A percentile compares a stretch with the other conserved stretches of the same genome.
Conservation (phyloP, 2,329 filamentous ascomycete genomes). For the Erysiphe pulchra region DNA sequence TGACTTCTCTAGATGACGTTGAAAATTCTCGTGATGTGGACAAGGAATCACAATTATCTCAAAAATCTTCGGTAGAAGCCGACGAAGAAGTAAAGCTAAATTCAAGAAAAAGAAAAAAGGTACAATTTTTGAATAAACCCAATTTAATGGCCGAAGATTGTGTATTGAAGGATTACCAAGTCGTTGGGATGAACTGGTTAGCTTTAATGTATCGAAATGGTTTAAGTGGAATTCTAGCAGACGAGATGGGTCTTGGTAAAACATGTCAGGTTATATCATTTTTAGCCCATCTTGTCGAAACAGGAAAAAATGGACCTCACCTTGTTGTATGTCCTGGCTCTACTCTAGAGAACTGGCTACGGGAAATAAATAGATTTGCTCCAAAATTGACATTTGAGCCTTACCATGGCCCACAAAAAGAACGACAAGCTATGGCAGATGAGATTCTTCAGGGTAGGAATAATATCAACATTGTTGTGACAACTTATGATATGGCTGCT, state of each 20-base stretch:
- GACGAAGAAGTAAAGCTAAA: conserved; percentile 18
- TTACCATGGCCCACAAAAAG: conserved; percentile 41
- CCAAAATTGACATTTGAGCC: conserved; percentile 45
- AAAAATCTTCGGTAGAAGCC: conserved; percentile 10
- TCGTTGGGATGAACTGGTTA: conserved; percentile 90
- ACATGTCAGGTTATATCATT: conserved; percentile 92
- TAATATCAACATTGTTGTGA: conserved; percentile 44
- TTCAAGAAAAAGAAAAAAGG: conserved; percentile 6
- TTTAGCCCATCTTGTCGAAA: conserved; percentile 56
- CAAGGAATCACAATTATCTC: conserved; percentile 33
- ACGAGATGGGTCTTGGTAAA: conserved; percentile 94
- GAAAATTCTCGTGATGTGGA: conserved; percentile 31
- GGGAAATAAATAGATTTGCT: conserved; percentile 73
- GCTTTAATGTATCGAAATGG: conserved; percentile 54
- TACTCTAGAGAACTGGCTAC: conserved; percentile 86
- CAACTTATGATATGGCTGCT: conserved; percentile 40
- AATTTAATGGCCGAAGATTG: conserved; percentile 50
- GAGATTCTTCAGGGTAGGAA: conserved; percentile 36
- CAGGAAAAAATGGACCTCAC: conserved; percentile 41
- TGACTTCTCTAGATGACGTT: conserved; percentile 20
- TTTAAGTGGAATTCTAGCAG: conserved; percentile 74
- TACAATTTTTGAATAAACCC: conserved; percentile 28
- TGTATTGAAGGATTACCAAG: conserved; percentile 72
- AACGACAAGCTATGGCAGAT: conserved; percentile 41
- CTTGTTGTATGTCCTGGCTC: conserved; percentile 80